Base-by-base conservation (phyloP, 2,329 filamentous ascomycete species). In the Aspergillus sp. region DNA sequence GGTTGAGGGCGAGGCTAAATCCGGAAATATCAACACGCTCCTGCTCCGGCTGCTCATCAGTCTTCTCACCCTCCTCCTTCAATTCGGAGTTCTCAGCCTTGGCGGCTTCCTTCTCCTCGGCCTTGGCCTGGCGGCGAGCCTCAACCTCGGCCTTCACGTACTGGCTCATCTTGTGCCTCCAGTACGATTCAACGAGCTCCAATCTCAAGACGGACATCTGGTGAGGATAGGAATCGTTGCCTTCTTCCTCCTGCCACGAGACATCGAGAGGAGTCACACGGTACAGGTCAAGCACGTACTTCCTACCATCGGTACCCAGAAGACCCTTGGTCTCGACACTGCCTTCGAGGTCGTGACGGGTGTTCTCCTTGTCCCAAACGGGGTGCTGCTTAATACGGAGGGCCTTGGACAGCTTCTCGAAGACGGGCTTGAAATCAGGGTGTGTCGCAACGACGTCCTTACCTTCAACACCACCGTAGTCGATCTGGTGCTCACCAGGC, bases 291-390 rank as follows among this genome's bases (percentile, higher is more conserved):
- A 98, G 80, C n/a, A 96, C 88, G 64, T 98, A 98, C 67, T 95
- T 96, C 60, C 93, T 83, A 33, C 90, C 93, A 63, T 98, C 93
- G 1, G 93, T 98, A 43, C 93, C 93, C 59, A 98, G 77, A n/a
- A 98, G 76, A 46, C 93, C 93, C 75, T 98, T 98, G 46, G 93
- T 98, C 72, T 98, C 93, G 12, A 98, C 90, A 61, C 90, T 97
- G 37, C 88, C 89, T 69, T 97, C 91, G 3, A 98, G 78, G 53
- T 96, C 89, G 61, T 95, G 90, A 52, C 86, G 83, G 70, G 90
- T 86, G 57, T 84, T 83, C 59, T 95, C 88, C 77, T 97, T 97
- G 70, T 98, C 93, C 93, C 93, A 98, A 3, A 98, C 94, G 41
- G 90, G 78, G 67, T 98, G 93, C 72, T 86, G 86, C 80, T 97